These are phyloP conservation scores for Mychonastes homosphaera DNA, from an alignment of 139 green algal species.

Conservation along the genomic window DNA sequence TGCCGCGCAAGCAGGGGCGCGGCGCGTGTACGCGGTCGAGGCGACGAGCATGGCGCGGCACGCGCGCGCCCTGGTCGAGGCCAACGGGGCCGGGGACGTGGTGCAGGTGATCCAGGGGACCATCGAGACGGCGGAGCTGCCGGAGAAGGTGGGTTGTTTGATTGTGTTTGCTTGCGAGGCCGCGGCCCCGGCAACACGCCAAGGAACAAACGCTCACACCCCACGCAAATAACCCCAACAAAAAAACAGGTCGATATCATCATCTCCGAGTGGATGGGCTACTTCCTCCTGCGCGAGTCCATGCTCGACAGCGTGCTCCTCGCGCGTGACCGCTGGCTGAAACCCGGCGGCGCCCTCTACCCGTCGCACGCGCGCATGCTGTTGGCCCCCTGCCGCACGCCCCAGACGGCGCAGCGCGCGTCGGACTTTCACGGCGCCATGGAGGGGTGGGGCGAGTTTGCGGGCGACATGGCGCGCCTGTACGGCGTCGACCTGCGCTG, in stretches of 20 bases:
- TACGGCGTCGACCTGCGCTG: slow-evolving; percentile 49
- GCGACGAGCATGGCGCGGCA: slow-evolving; percentile 84
- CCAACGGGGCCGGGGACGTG: slow-evolving; percentile 67
- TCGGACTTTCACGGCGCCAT: slow-evolving; percentile 64
- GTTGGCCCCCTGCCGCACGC: slow-evolving; percentile 66
- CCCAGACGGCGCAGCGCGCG: slow-evolving; percentile 26
- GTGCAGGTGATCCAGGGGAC: slow-evolving; percentile 92
- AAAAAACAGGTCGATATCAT: slow-evolving; percentile 58
- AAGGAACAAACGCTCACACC: background rate
- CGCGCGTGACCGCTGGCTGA: slow-evolving; percentile 81
- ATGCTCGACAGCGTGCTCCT: slow-evolving; percentile 92
- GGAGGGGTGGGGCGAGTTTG: slow-evolving; percentile 74
- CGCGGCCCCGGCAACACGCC: background rate
- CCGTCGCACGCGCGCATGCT: slow-evolving; percentile 85
- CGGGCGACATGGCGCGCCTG: slow-evolving; percentile 52
- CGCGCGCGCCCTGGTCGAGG: slow-evolving; percentile 62
- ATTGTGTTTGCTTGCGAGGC: background rate
- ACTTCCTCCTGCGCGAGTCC: slow-evolving; percentile 88
- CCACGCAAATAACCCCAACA: background rate
- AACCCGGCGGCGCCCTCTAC: slow-evolving; percentile 83
- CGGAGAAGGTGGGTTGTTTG: slow-evolving; percentile 75
- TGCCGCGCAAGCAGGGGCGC: slow-evolving; percentile 68
- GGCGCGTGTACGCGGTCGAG: slow-evolving; percentile 91
- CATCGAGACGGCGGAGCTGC: slow-evolving; percentile 85
- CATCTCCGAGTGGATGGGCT: slow-evolving; percentile 88